Conservation (phyloP, 352 stramenopile species). For the Globisporangium uncinulatum region DNA sequence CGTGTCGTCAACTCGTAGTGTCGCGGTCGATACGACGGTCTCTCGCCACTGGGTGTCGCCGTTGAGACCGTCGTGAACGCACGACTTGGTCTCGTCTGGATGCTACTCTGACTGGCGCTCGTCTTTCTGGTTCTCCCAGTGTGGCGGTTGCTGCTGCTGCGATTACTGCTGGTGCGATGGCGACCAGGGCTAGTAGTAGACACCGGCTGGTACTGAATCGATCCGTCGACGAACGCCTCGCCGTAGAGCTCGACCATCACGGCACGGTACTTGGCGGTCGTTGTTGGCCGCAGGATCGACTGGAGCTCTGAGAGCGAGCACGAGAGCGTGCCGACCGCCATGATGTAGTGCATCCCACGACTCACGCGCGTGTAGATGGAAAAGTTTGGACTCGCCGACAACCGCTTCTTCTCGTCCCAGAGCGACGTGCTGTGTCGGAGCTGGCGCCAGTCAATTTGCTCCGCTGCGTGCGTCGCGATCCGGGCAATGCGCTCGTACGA, state of each 20-base stretch:
- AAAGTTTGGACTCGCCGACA: constrained; percentile 9
- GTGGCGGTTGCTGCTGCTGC: too few relatives aligned
- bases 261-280: constrained; percentile 3
- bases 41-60: neutral
- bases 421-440: constrained; percentile 14
- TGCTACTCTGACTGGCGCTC: neutral
- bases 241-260: constrained; percentile 16
- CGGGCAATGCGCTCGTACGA: constrained; percentile 10
- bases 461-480: constrained; percentile 8
- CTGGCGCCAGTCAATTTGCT: constrained; percentile 13
- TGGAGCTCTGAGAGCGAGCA: constrained; percentile 15
- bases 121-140: neutral
- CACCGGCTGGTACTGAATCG: constrained; percentile 9
- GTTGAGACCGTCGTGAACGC: neutral
- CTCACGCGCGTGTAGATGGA: constrained; percentile 15
- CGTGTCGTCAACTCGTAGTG: neutral
- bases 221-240: constrained; percentile 14
- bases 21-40: neutral
- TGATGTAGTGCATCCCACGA: constrained; percentile 18
- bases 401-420: constrained; percentile 15
- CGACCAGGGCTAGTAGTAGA: neutral
- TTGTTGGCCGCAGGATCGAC: constrained; percentile 11
- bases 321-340: constrained; percentile 11
- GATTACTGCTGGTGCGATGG: neutral
- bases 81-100: neutral